Evolutionary conservation across 352 stramenopile genomes (phyloP).

Genomic region (Paralagenidium karlingii): DNA sequence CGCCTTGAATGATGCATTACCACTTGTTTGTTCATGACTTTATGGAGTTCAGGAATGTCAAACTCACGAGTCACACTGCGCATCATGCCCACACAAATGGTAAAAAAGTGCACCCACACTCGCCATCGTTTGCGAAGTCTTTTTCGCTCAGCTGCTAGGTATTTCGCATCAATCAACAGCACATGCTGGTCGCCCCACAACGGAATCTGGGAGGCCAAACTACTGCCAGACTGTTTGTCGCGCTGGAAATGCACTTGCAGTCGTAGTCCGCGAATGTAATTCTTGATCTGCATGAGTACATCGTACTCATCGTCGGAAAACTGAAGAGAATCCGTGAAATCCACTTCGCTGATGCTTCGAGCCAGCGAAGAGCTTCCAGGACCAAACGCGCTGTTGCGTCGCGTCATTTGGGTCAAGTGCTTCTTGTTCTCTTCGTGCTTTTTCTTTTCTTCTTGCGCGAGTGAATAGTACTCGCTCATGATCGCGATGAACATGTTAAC

Average conservation of each 20-base stretch:
- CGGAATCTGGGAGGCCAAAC: slow-evolving; percentile 29
- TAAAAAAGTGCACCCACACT: slow-evolving; percentile 36
- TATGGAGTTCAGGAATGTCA: too few relatives aligned
- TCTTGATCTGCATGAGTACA: slow-evolving; percentile 50
- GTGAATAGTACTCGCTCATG: slow-evolving; percentile 74
- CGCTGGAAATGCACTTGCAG: slow-evolving; percentile 36
- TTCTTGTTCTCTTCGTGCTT: slow-evolving; percentile 34
- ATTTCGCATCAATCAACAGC: slow-evolving; percentile 58
- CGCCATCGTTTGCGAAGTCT: slow-evolving; percentile 49
- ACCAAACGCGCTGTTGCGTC: slow-evolving; percentile 4
- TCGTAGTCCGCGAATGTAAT: slow-evolving; percentile 36
- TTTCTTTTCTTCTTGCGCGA: slow-evolving; percentile 59
- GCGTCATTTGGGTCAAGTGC: slow-evolving; percentile 9
- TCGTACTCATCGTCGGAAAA: slow-evolving; percentile 67
- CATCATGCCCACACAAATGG: slow-evolving; percentile 29
- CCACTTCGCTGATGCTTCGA: slow-evolving; percentile 1
- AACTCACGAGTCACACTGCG: slow-evolving; percentile 40
- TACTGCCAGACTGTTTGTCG: slow-evolving; percentile 1
- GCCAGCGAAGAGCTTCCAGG: too few relatives aligned
- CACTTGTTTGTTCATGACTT: too few relatives aligned
- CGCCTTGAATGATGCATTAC: too few relatives aligned
- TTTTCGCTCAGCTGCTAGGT: slow-evolving; percentile 53
- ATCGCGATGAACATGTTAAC: slow-evolving; percentile 82
- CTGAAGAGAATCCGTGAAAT: slow-evolving; percentile 38
- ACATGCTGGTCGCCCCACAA: slow-evolving; percentile 50